phyloP scores from a whole-genome alignment of 768 basidiomycete species.

The Auriculariales sp. region DNA sequence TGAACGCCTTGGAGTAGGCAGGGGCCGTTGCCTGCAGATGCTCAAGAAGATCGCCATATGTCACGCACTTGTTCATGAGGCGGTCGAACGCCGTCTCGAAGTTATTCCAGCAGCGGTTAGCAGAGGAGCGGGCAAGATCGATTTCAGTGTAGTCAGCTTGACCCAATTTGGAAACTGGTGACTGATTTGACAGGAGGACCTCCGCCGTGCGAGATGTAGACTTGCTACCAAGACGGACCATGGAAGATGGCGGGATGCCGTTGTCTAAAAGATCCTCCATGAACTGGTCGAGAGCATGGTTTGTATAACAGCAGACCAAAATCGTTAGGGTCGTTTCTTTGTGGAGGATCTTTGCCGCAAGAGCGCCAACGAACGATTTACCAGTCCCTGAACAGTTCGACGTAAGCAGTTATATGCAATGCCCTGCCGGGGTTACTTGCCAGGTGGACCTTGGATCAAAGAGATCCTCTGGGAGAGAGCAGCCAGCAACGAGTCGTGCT shows the following conservation, averaged over 20 bases:
- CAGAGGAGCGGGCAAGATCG: conserved; percentile 21
- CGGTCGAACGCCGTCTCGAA: conserved; percentile 17
- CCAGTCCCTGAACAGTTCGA: conserved; percentile 38
- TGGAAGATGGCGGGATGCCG: conserved; percentile 32
- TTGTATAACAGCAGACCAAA: conserved; percentile 59
- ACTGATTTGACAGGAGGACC: conserved; percentile 29
- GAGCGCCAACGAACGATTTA: conserved; percentile 58
- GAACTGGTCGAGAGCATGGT: conserved; percentile 62
- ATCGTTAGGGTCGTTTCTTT: conserved; percentile 34
- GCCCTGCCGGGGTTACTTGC: conserved; percentile 28
- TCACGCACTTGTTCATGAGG: conserved; percentile 17
- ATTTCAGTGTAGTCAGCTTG: no score
- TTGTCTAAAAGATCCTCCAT: conserved; percentile 45
- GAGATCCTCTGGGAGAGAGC: conserved; percentile 43
- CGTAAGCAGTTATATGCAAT: not conserved
- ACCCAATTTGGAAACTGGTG: conserved; percentile 11
- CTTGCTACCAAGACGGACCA: conserved; percentile 49
- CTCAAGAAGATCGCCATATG: conserved; percentile 20
- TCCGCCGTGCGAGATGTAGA: conserved; percentile 30
- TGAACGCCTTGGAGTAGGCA: conserved; percentile 19
- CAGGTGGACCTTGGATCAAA: conserved; percentile 59
- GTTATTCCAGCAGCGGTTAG: conserved; percentile 28
- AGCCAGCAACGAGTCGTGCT: conserved; percentile 28
- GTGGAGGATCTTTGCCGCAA: conserved; percentile 43
- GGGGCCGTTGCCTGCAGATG: conserved; percentile 38